Conservation (phyloP, 192 early-diverging fungal species). For the Chytriomyces hyalinus region DNA sequence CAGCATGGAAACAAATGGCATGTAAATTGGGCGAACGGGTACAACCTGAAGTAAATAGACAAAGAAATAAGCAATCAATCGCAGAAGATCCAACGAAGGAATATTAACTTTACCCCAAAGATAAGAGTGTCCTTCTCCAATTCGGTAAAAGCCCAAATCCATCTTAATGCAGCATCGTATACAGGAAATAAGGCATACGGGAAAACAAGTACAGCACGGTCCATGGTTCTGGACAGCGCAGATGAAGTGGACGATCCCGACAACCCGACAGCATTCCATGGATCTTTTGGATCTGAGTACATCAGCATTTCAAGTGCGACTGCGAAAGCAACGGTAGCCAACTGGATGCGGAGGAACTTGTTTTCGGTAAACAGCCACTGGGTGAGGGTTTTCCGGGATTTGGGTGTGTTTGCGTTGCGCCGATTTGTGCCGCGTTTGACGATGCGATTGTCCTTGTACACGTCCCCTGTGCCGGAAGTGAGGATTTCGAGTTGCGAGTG, state of each 20-base stretch:
- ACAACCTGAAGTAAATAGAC: background rate
- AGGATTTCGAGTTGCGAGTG: constrained; percentile 29
- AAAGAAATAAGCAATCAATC: background rate
- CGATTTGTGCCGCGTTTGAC: constrained; percentile 22
- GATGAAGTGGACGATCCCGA: background rate
- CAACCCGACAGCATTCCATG: background rate
- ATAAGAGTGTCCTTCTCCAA: constrained; percentile 34
- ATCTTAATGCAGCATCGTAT: constrained; percentile 24
- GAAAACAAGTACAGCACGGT: constrained; percentile 22
- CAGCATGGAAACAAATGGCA: constrained; percentile 18
- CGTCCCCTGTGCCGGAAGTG: constrained; percentile 21
- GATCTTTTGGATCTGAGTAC: constrained; percentile 25
- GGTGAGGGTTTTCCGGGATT: background rate
- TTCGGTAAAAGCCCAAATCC: constrained; percentile 31
- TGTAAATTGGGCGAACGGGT: constrained; percentile 30
- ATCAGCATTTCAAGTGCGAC: constrained; percentile 12
- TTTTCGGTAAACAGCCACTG: constrained; percentile 20
- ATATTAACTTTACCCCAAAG: constrained; percentile 20
- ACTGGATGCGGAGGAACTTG: constrained; percentile 29
- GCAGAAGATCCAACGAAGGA: background rate
- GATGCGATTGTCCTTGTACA: constrained; percentile 21
- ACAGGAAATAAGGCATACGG: constrained; percentile 31
- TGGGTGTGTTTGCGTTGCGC: background rate
- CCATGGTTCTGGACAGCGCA: background rate
- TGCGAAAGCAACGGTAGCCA: constrained; percentile 2